Conservation (phyloP, 2,329 filamentous ascomycete genomes). For the Cephalotrichum gorgonifer region DNA sequence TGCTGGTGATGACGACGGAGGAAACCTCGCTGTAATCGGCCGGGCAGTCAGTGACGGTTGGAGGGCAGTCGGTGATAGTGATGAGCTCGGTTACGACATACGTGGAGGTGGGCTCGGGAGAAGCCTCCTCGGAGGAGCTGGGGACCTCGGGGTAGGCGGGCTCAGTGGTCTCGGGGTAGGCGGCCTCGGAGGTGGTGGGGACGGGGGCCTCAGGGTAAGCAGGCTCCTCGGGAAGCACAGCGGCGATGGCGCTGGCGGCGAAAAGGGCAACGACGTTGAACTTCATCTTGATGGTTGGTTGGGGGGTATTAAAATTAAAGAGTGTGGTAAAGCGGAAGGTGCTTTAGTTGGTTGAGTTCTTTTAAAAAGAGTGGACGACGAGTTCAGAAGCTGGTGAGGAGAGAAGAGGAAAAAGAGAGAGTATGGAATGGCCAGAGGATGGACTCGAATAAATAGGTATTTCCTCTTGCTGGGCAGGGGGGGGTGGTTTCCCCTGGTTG, state of each 20-base stretch:
- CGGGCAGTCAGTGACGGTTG: too few relatives aligned
- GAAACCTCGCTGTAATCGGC: too few relatives aligned
- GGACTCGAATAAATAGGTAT: conserved; percentile 34
- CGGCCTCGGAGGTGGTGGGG: conserved; percentile 10
- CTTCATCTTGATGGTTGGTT: conserved; percentile 41
- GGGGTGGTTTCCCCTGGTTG: not conserved
- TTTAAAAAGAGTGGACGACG: conserved; percentile 48
- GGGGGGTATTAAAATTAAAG: conserved; percentile 19
- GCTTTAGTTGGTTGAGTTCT: conserved; percentile 19
- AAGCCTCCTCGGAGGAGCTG: not conserved
- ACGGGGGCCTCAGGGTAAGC: conserved; percentile 14
- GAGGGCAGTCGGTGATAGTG: too few relatives aligned
- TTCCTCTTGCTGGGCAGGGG: not conserved
- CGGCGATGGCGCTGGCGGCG: conserved; percentile 36
- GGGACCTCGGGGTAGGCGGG: not conserved
- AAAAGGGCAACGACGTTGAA: conserved; percentile 35
- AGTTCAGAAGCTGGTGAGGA: conserved; percentile 33
- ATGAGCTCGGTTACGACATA: not conserved
- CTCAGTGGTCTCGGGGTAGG: conserved; percentile 14
- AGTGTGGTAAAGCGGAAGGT: conserved; percentile 17
- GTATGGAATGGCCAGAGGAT: conserved; percentile 1
- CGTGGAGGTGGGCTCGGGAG: too few relatives aligned
- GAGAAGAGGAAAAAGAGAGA: conserved; percentile 16
- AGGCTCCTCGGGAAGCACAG: conserved; percentile 30
- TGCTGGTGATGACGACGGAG: too few relatives aligned